Evolutionary conservation across 2,329 filamentous ascomycete genomes (phyloP).

Genomic region (Rhynchosporium secalis): DNA sequence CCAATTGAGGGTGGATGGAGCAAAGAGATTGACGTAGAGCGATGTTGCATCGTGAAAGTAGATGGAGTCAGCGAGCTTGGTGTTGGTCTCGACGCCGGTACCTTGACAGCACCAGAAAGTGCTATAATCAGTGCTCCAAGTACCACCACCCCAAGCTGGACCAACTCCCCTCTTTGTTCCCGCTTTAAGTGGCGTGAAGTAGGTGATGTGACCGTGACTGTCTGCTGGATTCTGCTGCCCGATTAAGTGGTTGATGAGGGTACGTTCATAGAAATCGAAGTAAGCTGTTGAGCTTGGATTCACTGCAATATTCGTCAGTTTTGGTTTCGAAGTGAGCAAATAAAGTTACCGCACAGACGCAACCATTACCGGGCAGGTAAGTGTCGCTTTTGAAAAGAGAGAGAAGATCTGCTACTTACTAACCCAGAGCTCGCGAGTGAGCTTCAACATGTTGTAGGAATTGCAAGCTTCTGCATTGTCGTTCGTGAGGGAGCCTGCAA

Average conservation of each 20-base stretch:
- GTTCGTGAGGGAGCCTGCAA: neutral
- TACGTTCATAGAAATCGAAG: constrained; percentile 12
- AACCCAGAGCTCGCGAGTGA: neutral
- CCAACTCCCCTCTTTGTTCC: neutral
- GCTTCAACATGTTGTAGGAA: constrained; percentile 11
- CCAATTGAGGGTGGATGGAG: neutral
- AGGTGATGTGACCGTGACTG: neutral
- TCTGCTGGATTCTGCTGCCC: neutral
- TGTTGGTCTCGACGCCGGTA: constrained; percentile 4
- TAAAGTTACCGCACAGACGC: neutral
- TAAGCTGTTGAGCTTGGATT: neutral
- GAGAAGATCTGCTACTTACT: constrained; percentile 1
- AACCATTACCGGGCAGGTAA: too few relatives aligned
- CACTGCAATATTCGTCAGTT: neutral
- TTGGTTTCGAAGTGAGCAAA: neutral
- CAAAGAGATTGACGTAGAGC: neutral
- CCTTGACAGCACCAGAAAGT: constrained; percentile 15
- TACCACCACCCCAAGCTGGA: constrained; percentile 4
- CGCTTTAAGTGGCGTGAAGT: neutral
- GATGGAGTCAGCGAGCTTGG: constrained; percentile 2
- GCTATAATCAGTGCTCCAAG: constrained; percentile 7
- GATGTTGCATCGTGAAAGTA: constrained; percentile 3
- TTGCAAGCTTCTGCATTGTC: constrained; percentile 7
- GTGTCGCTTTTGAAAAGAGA: neutral
- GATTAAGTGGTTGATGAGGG: neutral